These are phyloP conservation scores for Zasmidium citrigriseum DNA, from an alignment of 2,329 filamentous ascomycete species.

Conservation along the genomic window DNA sequence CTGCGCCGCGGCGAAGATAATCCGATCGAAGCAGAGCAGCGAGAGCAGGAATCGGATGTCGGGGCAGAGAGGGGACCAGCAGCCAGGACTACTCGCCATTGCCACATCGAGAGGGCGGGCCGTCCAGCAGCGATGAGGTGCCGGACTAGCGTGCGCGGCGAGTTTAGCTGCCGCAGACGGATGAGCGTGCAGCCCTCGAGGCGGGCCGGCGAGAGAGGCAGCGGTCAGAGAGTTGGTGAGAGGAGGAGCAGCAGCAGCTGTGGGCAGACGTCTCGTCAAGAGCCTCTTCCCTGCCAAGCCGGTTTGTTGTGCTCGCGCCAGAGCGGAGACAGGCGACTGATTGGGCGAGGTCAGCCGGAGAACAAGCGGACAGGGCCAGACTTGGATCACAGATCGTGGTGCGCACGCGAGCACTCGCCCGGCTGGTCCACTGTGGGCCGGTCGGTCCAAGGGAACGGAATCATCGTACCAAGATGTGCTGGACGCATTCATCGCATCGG, in stretches of 20 bases:
- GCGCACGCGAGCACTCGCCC: background rate
- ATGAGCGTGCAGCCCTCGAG: background rate
- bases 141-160: background rate
- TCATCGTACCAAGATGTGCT: background rate
- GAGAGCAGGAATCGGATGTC: background rate
- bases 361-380: background rate
- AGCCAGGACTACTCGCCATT: background rate
- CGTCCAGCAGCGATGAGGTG: background rate
- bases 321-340: background rate
- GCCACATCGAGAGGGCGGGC: background rate
- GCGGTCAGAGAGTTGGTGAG: background rate
- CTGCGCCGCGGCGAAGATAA: constrained; percentile 11
- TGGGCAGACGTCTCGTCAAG: background rate
- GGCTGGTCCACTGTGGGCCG: background rate
- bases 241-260: background rate
- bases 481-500: background rate
- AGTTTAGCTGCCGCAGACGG: constrained; percentile 1
- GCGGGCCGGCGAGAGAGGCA: background rate
- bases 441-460: background rate
- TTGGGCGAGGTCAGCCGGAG: background rate
- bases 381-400: background rate
- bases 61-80: background rate
- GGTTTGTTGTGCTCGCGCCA: background rate
- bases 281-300: background rate
- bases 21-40: constrained; percentile 1